A percentile compares a stretch with the other conserved stretches of the same genome.
These are phyloP conservation scores for Rhodotorula glutinis DNA, from an alignment of 1,284 basidiomycete genomes.

Conservation along the genomic window DNA sequence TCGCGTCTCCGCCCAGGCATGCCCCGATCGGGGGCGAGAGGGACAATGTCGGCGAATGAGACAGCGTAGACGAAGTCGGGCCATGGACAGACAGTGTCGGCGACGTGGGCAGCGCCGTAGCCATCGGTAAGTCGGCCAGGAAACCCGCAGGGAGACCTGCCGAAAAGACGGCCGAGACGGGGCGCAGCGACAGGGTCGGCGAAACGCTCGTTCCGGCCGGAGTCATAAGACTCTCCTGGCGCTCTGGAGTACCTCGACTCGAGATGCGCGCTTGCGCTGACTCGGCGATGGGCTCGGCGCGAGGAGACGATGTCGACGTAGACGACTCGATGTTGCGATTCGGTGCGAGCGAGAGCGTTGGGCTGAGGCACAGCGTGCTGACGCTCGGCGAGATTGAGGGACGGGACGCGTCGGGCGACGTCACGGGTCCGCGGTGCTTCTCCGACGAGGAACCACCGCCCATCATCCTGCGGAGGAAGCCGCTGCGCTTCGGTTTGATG, in stretches of 20 bases:
- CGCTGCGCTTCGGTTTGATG: slow-evolving; percentile 35
- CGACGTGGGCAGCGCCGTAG: background rate
- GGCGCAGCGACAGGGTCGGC: slow-evolving; percentile 35
- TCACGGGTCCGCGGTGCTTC: slow-evolving; percentile 1
- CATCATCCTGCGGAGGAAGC: slow-evolving; percentile 40
- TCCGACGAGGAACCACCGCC: slow-evolving; percentile 17
- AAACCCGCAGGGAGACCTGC: slow-evolving; percentile 33
- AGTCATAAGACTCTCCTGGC: background rate
- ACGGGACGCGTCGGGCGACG: slow-evolving; percentile 8
- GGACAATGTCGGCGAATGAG: background rate
- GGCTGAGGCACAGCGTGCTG: slow-evolving; percentile 12
- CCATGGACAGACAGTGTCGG: background rate
- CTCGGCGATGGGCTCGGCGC: no score
- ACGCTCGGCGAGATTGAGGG: slow-evolving; percentile 14
- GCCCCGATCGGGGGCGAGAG: background rate
- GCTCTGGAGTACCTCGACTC: background rate
- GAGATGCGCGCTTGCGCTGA: background rate
- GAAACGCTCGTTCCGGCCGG: background rate
- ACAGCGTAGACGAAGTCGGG: background rate
- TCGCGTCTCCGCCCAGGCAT: no score
- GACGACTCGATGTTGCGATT: no score
- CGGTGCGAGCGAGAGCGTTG: background rate
- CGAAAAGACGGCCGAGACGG: slow-evolving; percentile 40
- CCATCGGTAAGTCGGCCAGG: slow-evolving; percentile 10
- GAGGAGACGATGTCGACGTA: no score